These are phyloP conservation scores for Pestalotiopsis sp. DNA, from an alignment of 2,329 filamentous ascomycete genomes.

Conservation along the genomic window DNA sequence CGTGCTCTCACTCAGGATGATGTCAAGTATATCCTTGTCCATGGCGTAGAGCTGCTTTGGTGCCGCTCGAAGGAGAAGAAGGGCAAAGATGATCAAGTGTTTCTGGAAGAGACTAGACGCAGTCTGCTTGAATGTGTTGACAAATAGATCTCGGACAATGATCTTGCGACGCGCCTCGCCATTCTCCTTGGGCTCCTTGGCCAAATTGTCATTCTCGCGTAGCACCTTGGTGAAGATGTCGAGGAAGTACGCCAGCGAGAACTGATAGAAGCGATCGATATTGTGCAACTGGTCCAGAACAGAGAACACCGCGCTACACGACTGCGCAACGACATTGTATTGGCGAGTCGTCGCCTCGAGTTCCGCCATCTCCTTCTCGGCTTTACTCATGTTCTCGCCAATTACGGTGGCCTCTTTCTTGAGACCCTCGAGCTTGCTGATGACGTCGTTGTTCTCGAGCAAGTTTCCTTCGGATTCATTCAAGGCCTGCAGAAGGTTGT, in stretches of 20 bases:
- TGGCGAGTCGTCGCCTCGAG: constrained; percentile 94
- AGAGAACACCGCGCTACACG: constrained; percentile 96
- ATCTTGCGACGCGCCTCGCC: constrained; percentile 71
- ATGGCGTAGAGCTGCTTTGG: constrained; percentile 73
- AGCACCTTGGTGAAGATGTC: constrained; percentile 96
- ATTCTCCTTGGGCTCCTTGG: constrained; percentile 73
- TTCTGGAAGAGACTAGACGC: constrained; percentile 90
- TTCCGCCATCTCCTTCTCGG: constrained; percentile 96
- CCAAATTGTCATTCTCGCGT: constrained; percentile 75
- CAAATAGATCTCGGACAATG: constrained; percentile 89
- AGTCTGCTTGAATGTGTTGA: constrained; percentile 91
- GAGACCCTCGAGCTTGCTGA: constrained; percentile 94
- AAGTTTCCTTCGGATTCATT: constrained; percentile 98
- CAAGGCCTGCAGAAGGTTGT: constrained; percentile 88
- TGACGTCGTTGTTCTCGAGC: constrained; percentile 96
- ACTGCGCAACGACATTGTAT: constrained; percentile 90
- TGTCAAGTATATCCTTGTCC: constrained; percentile 87
- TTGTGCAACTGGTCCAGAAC: constrained; percentile 97
- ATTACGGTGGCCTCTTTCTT: constrained; percentile 98
- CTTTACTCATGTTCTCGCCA: constrained; percentile 93
- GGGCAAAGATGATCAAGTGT: constrained; percentile 90
- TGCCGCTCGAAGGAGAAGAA: constrained; percentile 94
- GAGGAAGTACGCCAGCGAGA: constrained; percentile 96
- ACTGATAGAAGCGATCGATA: constrained; percentile 99
- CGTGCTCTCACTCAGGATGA: constrained; percentile 78